Evolutionary conservation across 2,329 filamentous ascomycete genomes (phyloP), one percentile per base, ranked within the genome.

Genomic region (Fusarium musae): DNA sequence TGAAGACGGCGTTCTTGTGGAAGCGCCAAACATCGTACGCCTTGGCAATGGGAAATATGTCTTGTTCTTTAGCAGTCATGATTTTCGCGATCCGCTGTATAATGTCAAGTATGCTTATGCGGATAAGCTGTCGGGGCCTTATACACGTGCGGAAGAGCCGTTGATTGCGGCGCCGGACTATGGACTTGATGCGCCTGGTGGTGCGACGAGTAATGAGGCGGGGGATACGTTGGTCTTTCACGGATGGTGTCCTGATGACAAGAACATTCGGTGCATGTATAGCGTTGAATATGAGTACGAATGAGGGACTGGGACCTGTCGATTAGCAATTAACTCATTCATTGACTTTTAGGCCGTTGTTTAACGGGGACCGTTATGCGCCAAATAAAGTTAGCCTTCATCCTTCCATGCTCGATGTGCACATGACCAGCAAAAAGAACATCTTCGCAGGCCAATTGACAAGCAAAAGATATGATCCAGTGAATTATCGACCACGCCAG

Each of bases 31-130:
- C 23, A 58, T 69, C 5, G 59, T 69, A 2, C 23, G 37, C 0
- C n/a, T 69, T 2, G 49, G 53, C 15, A 69, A 53, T 6, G 64
- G 66, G 2, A 63, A 52, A 37, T 69, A 69, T 1, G 58, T 69
- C 1, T 10, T 69, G 6, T 69, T 69, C 58, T 69, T 63, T 9
- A 69, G 66, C 58, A 58, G 64, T 9, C 58, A 68, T 9, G 28
- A 58, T n/a, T 69, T 69, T 13, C 50, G 61, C 1, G 52, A 69
- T 23, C 42, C 44, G 9, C 9, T 49, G 36, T 69, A 69, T 37
- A 52, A 69, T 19, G 58, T 69, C 50, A 69, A 69, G 4, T 69
- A 69, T 15, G 64, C 52, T 2, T 69, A 58, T 23, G 52, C 66
- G 4, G 52, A 68, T 19, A 59, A 63, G 17, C 1, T 69, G 2